Evolutionary conservation across 345 rosid genomes (phyloP).

Genomic region (Bretschneidera sinensis): DNA sequence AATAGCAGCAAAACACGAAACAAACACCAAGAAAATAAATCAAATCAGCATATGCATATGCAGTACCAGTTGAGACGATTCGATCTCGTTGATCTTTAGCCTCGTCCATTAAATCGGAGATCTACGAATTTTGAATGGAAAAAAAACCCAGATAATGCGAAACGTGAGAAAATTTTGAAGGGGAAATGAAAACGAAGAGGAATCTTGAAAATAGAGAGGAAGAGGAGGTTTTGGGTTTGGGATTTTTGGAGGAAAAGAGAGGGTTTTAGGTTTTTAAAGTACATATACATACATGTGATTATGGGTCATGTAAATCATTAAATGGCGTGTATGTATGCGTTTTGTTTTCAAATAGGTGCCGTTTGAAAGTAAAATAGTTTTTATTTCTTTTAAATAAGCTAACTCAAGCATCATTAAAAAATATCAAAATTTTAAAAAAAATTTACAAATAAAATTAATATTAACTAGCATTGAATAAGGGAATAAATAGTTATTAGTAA

Average conservation of each 20-base stretch:
- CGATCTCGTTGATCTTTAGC: slow-evolving; percentile 25
- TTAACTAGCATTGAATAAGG: no score
- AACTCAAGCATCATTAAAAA: no score
- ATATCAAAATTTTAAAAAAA: no score
- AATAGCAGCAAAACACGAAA: no score
- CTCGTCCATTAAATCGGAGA: neutral
- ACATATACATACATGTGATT: no score
- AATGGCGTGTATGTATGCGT: no score
- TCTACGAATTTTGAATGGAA: neutral
- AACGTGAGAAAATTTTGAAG: neutral
- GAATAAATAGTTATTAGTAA: no score
- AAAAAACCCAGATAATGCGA: neutral
- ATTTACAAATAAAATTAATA: no score
- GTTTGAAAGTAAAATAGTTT: no score
- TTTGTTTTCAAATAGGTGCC: no score
- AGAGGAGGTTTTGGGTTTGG: neutral
- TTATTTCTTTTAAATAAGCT: no score
- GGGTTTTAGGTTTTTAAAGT: neutral
- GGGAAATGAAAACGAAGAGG: neutral
- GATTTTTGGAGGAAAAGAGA: neutral
- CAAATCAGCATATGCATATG: neutral
- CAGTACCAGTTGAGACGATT: slow-evolving; percentile 33
- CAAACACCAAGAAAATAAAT: neutral
- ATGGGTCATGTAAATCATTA: no score
- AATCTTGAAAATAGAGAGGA: neutral